These are phyloP conservation scores for Cicer yamashitae DNA, from an alignment of 306 rosid genomes.

Conservation along the genomic window DNA sequence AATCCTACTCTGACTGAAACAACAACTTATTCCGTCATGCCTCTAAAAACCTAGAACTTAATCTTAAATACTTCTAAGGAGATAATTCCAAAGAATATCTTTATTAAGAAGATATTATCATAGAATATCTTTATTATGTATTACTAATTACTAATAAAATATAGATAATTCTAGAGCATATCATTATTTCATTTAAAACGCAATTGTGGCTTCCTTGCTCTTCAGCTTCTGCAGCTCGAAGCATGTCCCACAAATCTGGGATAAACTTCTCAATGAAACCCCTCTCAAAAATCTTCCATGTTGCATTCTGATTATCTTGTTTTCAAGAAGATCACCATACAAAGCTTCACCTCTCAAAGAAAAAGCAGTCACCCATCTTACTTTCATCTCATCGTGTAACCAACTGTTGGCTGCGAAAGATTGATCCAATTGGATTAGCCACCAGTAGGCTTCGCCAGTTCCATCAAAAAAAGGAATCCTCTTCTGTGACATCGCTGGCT, in stretches of 20 bases:
- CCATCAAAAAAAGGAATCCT: no score
- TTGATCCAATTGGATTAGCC: background rate
- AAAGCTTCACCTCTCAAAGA: background rate
- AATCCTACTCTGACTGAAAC: background rate
- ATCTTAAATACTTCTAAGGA: no score
- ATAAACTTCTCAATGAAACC: background rate
- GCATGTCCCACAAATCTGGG: background rate
- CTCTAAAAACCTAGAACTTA: no score
- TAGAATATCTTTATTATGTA: no score
- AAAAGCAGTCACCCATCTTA: background rate
- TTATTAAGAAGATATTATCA: no score
- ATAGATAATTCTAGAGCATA: no score
- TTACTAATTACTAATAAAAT: no score
- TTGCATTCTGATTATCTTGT: background rate
- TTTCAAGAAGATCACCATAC: background rate
- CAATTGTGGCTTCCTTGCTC: no score
- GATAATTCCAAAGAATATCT: no score
- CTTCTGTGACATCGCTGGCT: no score
- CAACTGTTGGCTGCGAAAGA: background rate
- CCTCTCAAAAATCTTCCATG: background rate
- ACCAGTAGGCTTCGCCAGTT: background rate
- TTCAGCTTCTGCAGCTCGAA: background rate
- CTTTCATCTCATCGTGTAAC: background rate
- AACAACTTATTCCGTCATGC: background rate
- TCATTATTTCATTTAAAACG: no score